A percentile compares a stretch with the other conserved stretches of the same genome.
phyloP scores from a whole-genome alignment of 345 rosid genomes.

The Eucalyptus tenuipes region DNA sequence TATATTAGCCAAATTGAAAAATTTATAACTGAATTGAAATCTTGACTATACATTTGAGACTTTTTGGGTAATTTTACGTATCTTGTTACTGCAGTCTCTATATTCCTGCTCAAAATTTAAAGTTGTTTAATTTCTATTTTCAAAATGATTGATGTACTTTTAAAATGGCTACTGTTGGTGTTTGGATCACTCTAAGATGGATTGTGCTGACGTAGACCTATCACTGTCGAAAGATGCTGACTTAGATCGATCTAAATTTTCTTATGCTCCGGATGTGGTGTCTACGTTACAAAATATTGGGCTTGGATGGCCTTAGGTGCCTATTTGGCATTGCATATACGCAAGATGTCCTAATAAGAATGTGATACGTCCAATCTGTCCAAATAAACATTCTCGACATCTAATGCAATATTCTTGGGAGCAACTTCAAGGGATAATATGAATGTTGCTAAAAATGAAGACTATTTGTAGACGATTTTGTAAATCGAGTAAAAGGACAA shows the following conservation, averaged over 20 bases:
- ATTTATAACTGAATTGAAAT: rapidly evolving
- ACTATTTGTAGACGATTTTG: background rate
- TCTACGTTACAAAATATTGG: background rate
- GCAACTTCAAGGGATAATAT: background rate
- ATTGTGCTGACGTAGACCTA: background rate
- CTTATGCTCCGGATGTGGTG: background rate
- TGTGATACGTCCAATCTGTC: background rate
- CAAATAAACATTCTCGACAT: background rate
- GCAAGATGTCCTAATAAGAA: background rate
- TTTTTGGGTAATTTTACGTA: background rate
- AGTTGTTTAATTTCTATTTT: background rate
- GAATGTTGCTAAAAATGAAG: background rate
- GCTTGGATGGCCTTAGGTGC: background rate
- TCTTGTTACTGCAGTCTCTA: rapidly evolving
- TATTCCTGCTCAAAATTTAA: background rate
- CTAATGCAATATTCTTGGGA: background rate
- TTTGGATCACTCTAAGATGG: background rate
- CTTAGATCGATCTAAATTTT: background rate
- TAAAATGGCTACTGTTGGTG: background rate
- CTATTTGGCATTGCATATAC: background rate
- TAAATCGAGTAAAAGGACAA: background rate
- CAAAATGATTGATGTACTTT: background rate
- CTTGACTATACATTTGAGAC: too few species aligned
- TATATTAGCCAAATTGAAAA: too few species aligned
- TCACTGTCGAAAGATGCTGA: background rate